Evolutionary conservation across 306 rosid species (phyloP), one percentile per base, ranked within the genome.

Genomic region (Adenanthera pavonina): DNA sequence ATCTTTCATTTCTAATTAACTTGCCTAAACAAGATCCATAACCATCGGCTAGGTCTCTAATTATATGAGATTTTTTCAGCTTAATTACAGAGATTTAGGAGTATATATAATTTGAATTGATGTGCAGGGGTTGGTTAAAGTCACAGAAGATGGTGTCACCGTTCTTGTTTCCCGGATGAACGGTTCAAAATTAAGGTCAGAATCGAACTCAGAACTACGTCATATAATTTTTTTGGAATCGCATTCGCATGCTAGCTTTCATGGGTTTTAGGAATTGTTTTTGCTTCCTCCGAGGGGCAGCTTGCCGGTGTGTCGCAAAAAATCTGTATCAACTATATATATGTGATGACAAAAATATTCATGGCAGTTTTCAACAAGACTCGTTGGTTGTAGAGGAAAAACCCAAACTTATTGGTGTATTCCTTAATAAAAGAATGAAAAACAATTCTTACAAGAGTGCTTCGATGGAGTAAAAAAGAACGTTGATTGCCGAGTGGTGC

Each of bases 111-210:
- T 69, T 69, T 20, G 30, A 25, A 25, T 25, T 25, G 3, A 4
- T 44, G 38, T 69, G 38, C 74, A 69, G 90, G 90, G 90, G 65
- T 81, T 87, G 77, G 43, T 84, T 2, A 87, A 76, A 78, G 80
- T 87, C 19, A 84, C 81, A 43, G 88, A 87, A 51, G 88, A 84
- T 69, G 88, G 88, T 73, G 67, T 87, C 68, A 82, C 78, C 43
- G 78, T 87, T 70, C 71, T 84, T 2, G 16, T 74, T 70, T 78
- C 88, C 75, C 57, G 44, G 15, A 40, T 69, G 56, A 69, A 69
- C 38, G 74, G 74, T 44, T 69, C 56, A 11, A 69, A 56, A 44
- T 15, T 87, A 75, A 78, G 79, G 88, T 87, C 43, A 76, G 30
- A 25, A 25, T 25, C 30, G 30, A 25, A 25, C 30, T 25, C 30